These are phyloP conservation scores for Phyllosticta citriasiana DNA, from an alignment of 2,329 filamentous ascomycete species.

Conservation along the genomic window DNA sequence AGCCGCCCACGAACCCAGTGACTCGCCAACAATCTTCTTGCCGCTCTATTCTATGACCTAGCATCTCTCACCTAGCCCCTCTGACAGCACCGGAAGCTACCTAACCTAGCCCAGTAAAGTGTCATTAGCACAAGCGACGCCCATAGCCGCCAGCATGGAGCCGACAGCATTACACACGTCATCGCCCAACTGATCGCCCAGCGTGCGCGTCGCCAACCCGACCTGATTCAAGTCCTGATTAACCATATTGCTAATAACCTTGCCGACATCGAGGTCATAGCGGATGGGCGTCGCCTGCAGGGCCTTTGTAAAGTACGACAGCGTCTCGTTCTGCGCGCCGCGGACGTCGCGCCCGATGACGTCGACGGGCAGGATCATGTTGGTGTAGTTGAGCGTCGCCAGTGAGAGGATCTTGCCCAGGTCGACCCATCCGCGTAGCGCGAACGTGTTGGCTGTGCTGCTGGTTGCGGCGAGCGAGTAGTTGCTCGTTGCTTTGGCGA, in stretches of 20 bases:
- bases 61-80: background rate
- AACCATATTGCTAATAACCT: background rate
- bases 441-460: constrained; percentile 36
- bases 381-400: constrained; percentile 40
- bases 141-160: background rate
- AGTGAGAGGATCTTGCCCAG: constrained; percentile 40
- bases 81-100: background rate
- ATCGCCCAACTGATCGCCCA: background rate
- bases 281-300: constrained; percentile 43
- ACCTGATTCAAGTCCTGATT: background rate
- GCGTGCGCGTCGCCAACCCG: background rate
- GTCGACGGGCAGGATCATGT: constrained; percentile 45
- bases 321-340: constrained; percentile 39
- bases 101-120: background rate
- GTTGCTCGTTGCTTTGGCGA: background rate
- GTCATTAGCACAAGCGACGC: background rate
- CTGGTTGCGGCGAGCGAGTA: constrained; percentile 1
- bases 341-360: constrained; percentile 44
- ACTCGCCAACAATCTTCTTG: too few species aligned
- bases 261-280: constrained; percentile 42
- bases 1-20: too few species aligned
- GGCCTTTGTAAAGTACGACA: constrained; percentile 48
- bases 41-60: too few species aligned
- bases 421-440: constrained; percentile 45
- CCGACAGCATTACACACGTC: background rate